A percentile compares a stretch with the other conserved stretches of the same genome.
phyloP scores from a whole-genome alignment of 768 basidiomycete species.

The Bullera alba region DNA sequence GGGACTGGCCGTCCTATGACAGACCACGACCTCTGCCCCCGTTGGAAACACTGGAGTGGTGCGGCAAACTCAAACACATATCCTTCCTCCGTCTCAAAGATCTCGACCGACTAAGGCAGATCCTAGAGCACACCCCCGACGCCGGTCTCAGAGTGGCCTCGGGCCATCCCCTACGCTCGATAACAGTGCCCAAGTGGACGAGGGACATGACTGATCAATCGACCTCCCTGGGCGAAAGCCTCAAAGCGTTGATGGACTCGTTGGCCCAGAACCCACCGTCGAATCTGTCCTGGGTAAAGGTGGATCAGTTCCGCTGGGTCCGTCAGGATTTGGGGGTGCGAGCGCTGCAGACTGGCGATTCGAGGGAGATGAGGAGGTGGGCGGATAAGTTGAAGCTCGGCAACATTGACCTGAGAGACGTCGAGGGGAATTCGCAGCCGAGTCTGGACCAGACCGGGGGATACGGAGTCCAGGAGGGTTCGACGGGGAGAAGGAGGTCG shows the following conservation, averaged over 20 bases:
- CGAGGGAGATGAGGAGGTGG: conserved; percentile 35
- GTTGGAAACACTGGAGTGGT: conserved; percentile 18
- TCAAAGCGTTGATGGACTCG: conserved; percentile 7
- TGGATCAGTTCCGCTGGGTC: conserved; percentile 38
- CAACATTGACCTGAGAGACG: conserved; percentile 34
- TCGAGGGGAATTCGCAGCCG: conserved; percentile 18
- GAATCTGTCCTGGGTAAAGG: conserved; percentile 14
- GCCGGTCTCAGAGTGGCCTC: neutral
- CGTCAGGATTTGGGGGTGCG: conserved; percentile 26
- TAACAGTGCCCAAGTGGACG: neutral
- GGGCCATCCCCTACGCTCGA: neutral
- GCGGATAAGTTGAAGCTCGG: conserved; percentile 11
- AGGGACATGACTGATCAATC: neutral
- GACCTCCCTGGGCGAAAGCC: neutral
- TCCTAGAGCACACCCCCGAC: neutral
- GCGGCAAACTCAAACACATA: conserved; percentile 26
- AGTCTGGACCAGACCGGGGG: too few species aligned
- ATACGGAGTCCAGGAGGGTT: neutral
- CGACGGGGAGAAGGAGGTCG: neutral
- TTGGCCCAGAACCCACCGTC: conserved; percentile 4
- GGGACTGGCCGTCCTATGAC: conserved; percentile 30
- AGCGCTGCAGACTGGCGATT: conserved; percentile 34
- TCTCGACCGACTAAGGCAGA: neutral
- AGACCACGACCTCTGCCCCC: conserved; percentile 22
- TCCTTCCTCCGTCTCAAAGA: conserved; percentile 17